Percentiles rank a stretch among this genome's conserved stretches.
Evolutionary conservation across 2,329 filamentous ascomycete genomes (phyloP).

Genomic region (Herpotrichia juniperi): DNA sequence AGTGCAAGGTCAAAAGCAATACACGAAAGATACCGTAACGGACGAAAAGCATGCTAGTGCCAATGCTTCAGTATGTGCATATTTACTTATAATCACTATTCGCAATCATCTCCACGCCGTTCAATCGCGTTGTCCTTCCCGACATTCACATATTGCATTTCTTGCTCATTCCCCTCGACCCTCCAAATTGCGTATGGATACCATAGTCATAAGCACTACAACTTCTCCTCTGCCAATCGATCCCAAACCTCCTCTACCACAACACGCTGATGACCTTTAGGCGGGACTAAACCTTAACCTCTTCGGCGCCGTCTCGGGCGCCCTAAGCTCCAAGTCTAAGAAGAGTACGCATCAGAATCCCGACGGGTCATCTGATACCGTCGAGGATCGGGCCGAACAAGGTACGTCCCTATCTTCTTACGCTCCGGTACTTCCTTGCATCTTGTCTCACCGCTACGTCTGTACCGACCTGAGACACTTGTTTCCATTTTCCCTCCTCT

Average conservation of each 20-base stretch:
- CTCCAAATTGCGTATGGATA: neutral
- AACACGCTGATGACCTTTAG: constrained; percentile 13
- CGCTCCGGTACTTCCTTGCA: neutral
- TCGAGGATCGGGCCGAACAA: constrained; percentile 32
- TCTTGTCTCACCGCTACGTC: too few species aligned
- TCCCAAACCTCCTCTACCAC: neutral
- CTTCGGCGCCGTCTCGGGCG: constrained; percentile 42
- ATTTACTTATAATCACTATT: too few species aligned
- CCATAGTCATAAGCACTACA: neutral
- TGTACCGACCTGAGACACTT: too few species aligned
- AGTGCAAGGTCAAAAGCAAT: constrained; percentile 25
- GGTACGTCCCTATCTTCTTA: constrained; percentile 17
- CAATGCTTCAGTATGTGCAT: constrained; percentile 33
- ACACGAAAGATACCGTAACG: constrained; percentile 28
- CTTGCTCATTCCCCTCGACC: neutral
- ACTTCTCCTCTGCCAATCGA: neutral
- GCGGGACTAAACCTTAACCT: constrained; percentile 46
- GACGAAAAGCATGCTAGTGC: constrained; percentile 39
- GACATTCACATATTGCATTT: neutral
- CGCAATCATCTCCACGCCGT: neutral
- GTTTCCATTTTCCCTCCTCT: too few species aligned
- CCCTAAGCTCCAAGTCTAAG: constrained; percentile 32
- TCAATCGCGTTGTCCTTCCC: neutral
- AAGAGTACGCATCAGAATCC: constrained; percentile 36
- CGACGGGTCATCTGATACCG: constrained; percentile 27